Evolutionary conservation across 257 asterid species (phyloP).

Genomic region (Misopates orontium): DNA sequence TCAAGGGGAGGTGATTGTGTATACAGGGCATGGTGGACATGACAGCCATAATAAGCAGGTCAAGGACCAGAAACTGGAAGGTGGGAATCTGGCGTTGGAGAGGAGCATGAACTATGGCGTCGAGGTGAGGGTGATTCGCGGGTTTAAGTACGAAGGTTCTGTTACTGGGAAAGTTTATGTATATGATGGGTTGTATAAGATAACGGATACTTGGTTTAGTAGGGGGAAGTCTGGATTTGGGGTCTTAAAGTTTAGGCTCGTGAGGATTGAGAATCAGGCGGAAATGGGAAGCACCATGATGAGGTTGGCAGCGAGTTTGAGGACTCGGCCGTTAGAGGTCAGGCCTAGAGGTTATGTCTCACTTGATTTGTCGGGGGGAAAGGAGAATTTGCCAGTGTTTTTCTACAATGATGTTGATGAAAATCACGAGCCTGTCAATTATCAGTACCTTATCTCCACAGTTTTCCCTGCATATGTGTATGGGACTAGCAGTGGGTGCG

Average conservation of each 20-base stretch:
- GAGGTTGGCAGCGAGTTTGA: conserved; percentile 56
- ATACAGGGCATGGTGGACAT: conserved; percentile 97
- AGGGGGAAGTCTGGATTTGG: conserved; percentile 85
- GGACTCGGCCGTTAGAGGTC: conserved; percentile 45
- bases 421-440: conserved; percentile 54
- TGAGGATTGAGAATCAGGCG: conserved; percentile 61
- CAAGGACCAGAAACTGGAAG: conserved; percentile 72
- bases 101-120: conserved; percentile 80
- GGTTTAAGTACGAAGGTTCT: conserved; percentile 71
- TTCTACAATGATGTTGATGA: conserved; percentile 68
- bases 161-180: conserved; percentile 74
- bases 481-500: conserved; percentile 52
- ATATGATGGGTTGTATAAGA: conserved; percentile 75
- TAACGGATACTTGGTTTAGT: conserved; percentile 72
- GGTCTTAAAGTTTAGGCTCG: conserved; percentile 68
- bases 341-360: conserved; percentile 70
- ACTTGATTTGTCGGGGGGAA: conserved; percentile 64
- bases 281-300: conserved; percentile 72
- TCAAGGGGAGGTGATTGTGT: conserved; percentile 73
- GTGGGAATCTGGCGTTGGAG: conserved; percentile 83
- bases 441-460: conserved; percentile 50
- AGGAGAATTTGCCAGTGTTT: conserved; percentile 65
- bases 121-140: conserved; percentile 88
- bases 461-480: conserved; percentile 52
- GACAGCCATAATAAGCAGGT: conserved; percentile 62